Evolutionary conservation across 768 basidiomycete genomes (phyloP), one percentile per base, ranked within the genome.

Genomic region (Nidularia pulvinata): DNA sequence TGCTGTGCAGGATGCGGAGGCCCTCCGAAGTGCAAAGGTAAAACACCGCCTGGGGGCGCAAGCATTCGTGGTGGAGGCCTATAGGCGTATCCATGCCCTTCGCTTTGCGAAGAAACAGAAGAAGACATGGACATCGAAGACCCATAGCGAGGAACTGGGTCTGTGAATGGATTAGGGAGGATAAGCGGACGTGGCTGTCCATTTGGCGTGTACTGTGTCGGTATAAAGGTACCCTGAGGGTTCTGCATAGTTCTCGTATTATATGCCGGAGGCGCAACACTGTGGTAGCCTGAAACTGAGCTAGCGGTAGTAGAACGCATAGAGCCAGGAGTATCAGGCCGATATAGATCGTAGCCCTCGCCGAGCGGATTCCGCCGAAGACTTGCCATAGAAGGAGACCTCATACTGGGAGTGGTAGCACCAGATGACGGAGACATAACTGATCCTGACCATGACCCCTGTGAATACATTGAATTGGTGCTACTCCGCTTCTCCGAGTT

Each of bases 381-480:
- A 42, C 59, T 55, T 16, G 53, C 46, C 32, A 48, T 39, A 25
- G 52, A 54, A 50, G 55, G 50, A 6, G 55, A 37, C 16, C 48
- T 50, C 11, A 16, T 11, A 19, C 30, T 19, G 10, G 46, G 50
- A 22, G 33, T 48, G 33, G 33, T 51, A 16, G 42, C 16, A 14
- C 43, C 45, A 42, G 47, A 48, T 10, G 39, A 30, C 19, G 39
- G 25, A 37, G 47, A 7, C 7, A 50, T 49, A 25, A 43, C 33
- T 7, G 51, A 36, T 13, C 48, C 49, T 42, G 57, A 39, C 49
- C 55, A 61, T 14, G 60, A 64, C 16, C 53, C 43, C 46, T 64
- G 61, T 16, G 65, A 64, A 51, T 63, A 61, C 4, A 55, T 54
- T 10, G 62, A 62, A 35, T 45, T 58, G n/a, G 47, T 39, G 49